Evolutionary conservation across 805 yeast genomes (phyloP).

Genomic region (Torulaspora microellipsoides): DNA sequence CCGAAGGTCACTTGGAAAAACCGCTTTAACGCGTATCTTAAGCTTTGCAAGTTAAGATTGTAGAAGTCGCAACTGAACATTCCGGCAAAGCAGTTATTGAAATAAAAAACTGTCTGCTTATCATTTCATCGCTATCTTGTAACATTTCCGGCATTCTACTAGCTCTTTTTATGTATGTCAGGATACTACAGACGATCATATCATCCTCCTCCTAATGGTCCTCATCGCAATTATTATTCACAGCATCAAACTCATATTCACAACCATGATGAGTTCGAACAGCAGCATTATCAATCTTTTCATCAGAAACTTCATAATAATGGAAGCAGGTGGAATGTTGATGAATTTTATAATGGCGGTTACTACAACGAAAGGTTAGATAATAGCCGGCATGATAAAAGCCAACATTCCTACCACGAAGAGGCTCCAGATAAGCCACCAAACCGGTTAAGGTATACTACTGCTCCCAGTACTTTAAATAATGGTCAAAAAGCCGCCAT

Average conservation of each 20-base stretch:
- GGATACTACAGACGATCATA: conserved; percentile 22
- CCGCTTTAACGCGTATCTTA: too few species aligned
- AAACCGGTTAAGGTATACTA: too few species aligned
- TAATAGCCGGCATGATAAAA: not conserved
- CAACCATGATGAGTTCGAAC: not conserved
- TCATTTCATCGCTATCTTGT: too few species aligned
- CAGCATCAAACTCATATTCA: conserved; percentile 1
- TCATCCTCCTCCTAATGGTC: conserved; percentile 15
- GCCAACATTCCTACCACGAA: too few species aligned
- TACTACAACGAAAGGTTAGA: conserved; percentile 1
- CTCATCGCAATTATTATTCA: conserved; percentile 12
- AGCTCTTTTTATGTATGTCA: conserved; percentile 15
- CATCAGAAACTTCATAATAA: not conserved
- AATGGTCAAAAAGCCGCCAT: not conserved
- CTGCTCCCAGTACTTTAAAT: too few species aligned
- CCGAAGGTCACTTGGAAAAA: too few species aligned
- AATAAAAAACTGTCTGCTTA: too few species aligned
- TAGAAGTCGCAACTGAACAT: too few species aligned
- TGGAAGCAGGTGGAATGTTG: conserved; percentile 2
- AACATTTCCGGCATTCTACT: too few species aligned
- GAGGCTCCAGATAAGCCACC: too few species aligned
- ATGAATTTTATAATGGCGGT: not conserved
- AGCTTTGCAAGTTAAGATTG: too few species aligned
- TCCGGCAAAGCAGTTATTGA: too few species aligned
- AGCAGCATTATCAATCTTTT: conserved; percentile 3